phyloP scores from a whole-genome alignment of 164 flowering plant species.

The Annona cherimola region DNA sequence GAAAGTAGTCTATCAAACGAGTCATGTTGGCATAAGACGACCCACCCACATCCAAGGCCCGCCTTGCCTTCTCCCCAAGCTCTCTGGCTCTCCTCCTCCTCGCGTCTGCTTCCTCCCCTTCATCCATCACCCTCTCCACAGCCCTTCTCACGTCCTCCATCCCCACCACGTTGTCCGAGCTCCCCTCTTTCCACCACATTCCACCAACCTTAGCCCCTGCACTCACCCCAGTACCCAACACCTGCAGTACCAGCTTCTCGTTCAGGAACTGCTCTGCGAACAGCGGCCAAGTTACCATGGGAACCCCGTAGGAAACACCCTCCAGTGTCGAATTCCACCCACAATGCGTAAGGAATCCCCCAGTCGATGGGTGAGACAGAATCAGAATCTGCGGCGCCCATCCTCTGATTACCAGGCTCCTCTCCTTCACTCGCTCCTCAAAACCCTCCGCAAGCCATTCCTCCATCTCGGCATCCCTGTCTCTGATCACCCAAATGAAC shows the following conservation, averaged over 20 bases:
- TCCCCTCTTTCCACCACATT: constrained; percentile 40
- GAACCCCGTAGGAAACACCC: constrained; percentile 39
- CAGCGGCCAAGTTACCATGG: constrained; percentile 61
- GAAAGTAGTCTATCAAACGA: constrained; percentile 22
- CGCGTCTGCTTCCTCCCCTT: constrained; percentile 28
- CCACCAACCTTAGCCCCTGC: constrained; percentile 34
- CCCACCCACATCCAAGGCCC: constrained; percentile 43
- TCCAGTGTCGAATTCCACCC: constrained; percentile 71
- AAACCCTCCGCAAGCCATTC: constrained; percentile 34
- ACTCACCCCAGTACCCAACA: constrained; percentile 33
- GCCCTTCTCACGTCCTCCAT: constrained; percentile 28
- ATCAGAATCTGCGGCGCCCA: constrained; percentile 70
- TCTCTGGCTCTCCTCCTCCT: constrained; percentile 34
- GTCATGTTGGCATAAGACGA: constrained; percentile 38
- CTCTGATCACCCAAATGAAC: constrained; percentile 43
- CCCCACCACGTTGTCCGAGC: background rate
- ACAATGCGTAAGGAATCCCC: constrained; percentile 56
- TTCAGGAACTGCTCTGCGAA: constrained; percentile 55
- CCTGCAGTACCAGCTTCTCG: constrained; percentile 43
- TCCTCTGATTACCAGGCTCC: constrained; percentile 47
- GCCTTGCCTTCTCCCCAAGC: constrained; percentile 28
- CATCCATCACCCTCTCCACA: constrained; percentile 31
- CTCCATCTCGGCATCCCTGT: constrained; percentile 22
- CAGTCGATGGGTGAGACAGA: constrained; percentile 39
- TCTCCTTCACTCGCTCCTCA: constrained; percentile 42